Evolutionary conservation across 1,139 yeast species (phyloP).

Genomic region (Pichia sp.): DNA sequence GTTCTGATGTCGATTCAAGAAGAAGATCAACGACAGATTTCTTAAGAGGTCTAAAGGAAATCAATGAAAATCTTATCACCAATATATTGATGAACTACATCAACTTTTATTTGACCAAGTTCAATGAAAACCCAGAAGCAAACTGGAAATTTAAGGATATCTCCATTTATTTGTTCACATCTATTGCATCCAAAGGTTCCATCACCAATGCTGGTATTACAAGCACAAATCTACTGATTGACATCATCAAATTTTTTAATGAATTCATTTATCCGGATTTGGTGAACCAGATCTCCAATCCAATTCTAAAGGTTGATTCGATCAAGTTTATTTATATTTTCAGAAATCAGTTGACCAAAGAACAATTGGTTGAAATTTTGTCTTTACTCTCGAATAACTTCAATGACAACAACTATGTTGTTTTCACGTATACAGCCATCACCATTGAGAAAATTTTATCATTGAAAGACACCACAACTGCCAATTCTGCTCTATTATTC

Average conservation of each 20-base stretch:
- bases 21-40: conserved; percentile 89
- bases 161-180: conserved; percentile 77
- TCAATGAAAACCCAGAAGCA: conserved; percentile 27
- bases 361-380: conserved; percentile 68
- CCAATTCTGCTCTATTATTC: conserved; percentile 48
- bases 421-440: conserved; percentile 88
- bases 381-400: conserved; percentile 74
- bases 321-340: conserved; percentile 84
- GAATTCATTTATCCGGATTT: conserved; percentile 78
- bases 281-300: conserved; percentile 43
- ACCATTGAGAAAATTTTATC: conserved; percentile 85
- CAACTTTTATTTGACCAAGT: conserved; percentile 50
- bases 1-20: conserved; percentile 88
- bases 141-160: conserved; percentile 85
- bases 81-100: conserved; percentile 72
- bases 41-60: conserved; percentile 75
- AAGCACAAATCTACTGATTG: conserved; percentile 74
- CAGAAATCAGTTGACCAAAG: conserved; percentile 86
- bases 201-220: conserved; percentile 84
- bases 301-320: conserved; percentile 84
- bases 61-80: conserved; percentile 69
- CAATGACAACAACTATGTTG: conserved; percentile 61
- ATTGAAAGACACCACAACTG: conserved; percentile 41
- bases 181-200: conserved; percentile 86
- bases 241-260: conserved; percentile 79